Evolutionary conservation across 2,329 filamentous ascomycete genomes (phyloP).

Genomic region (Fusarium begoniae): DNA sequence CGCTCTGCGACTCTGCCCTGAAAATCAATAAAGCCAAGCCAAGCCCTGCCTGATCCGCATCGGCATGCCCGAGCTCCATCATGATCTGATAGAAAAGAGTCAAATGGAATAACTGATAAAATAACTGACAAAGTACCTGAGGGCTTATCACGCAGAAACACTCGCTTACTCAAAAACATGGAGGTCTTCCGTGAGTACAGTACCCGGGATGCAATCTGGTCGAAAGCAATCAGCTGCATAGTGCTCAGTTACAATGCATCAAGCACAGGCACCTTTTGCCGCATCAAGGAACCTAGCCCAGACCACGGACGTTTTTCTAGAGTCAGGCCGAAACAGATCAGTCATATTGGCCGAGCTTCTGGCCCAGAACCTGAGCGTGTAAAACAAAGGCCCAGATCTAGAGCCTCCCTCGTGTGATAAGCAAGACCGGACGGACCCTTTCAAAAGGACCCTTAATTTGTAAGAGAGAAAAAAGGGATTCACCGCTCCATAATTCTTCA

Average conservation of each 20-base stretch:
- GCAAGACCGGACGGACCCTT: neutral
- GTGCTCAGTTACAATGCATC: conserved; percentile 20
- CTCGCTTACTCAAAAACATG: neutral
- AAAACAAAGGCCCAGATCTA: neutral
- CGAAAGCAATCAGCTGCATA: conserved; percentile 25
- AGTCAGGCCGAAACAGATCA: conserved; percentile 3
- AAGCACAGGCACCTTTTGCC: neutral
- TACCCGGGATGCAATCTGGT: neutral
- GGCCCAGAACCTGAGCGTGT: neutral
- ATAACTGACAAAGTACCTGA: conserved; percentile 7
- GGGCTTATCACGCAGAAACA: neutral
- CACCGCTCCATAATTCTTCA: conserved; percentile 12
- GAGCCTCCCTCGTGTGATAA: conserved; percentile 1
- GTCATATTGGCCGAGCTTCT: conserved; percentile 6
- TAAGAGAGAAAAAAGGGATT: neutral
- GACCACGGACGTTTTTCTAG: neutral
- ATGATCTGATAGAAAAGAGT: conserved; percentile 21
- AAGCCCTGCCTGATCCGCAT: conserved; percentile 12
- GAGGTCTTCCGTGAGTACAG: neutral
- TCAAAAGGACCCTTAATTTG: conserved; percentile 14
- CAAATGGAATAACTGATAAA: conserved; percentile 1
- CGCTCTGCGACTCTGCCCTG: neutral
- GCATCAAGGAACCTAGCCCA: neutral
- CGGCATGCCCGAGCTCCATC: conserved; percentile 17
- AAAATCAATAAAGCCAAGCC: conserved; percentile 34